phyloP scores from a whole-genome alignment of 495 filamentous ascomycete species.

The Aspergillus bertholletiae region DNA sequence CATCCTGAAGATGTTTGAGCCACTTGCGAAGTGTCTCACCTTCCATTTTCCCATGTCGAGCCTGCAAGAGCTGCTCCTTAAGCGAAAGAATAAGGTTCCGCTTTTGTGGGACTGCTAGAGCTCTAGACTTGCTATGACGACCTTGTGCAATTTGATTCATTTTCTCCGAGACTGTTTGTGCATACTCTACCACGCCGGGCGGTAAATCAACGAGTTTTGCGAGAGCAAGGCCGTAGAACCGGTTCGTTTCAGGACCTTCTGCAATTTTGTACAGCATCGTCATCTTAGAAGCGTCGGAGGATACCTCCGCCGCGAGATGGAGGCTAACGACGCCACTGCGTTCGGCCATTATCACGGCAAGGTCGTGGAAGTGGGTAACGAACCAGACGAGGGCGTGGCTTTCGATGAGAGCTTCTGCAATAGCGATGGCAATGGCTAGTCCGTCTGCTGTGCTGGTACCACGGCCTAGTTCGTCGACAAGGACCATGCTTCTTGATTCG shows the following conservation, averaged over 20 bases:
- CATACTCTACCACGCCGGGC: constrained; percentile 58
- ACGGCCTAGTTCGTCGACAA: constrained; percentile 90
- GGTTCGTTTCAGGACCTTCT: constrained; percentile 63
- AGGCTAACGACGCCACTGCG: constrained; percentile 74
- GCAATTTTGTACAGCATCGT: constrained; percentile 83
- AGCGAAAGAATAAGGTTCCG: constrained; percentile 72
- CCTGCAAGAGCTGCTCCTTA: constrained; percentile 71
- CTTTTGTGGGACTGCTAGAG: constrained; percentile 53
- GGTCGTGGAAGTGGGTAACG: constrained; percentile 84
- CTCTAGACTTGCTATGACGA: constrained; percentile 53
- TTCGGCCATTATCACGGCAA: constrained; percentile 72
- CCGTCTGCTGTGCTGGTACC: constrained; percentile 90
- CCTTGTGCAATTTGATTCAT: constrained; percentile 52
- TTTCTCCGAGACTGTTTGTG: constrained; percentile 58
- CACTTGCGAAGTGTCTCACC: constrained; percentile 58
- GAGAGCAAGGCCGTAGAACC: constrained; percentile 74
- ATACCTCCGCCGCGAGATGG: constrained; percentile 72
- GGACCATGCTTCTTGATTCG: constrained; percentile 68
- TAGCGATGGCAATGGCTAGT: constrained; percentile 80
- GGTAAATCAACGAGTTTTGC: constrained; percentile 76
- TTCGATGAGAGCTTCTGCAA: constrained; percentile 80
- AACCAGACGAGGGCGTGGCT: constrained; percentile 82
- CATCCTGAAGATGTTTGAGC: constrained; percentile 66
- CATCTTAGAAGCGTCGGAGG: constrained; percentile 50
- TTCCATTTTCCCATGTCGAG: constrained; percentile 64